phyloP scores from a whole-genome alignment of 2,329 filamentous ascomycete species.

The Colletotrichum tropicicola region DNA sequence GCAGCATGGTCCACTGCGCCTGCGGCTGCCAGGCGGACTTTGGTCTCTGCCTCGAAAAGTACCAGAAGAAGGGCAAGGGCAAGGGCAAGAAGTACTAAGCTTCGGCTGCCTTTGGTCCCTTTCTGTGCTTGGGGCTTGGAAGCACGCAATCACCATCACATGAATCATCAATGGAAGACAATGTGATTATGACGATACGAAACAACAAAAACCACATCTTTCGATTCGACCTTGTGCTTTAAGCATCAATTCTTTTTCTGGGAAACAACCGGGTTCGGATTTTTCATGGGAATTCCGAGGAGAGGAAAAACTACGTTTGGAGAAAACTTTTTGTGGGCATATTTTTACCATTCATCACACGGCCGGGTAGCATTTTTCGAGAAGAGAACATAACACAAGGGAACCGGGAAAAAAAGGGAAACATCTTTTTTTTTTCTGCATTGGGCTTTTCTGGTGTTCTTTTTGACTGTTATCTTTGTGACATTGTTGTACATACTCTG shows the following conservation, averaged over 20 bases:
- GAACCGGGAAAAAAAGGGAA: background rate
- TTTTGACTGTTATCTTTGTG: background rate
- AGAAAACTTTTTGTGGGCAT: no score
- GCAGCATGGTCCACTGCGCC: slow-evolving; percentile 44
- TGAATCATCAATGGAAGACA: background rate
- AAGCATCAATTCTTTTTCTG: no score
- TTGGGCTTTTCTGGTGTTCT: slow-evolving; percentile 16
- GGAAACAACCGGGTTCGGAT: no score
- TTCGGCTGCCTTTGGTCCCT: background rate
- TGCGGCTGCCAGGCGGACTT: slow-evolving; percentile 47
- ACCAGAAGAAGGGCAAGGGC: slow-evolving; percentile 16
- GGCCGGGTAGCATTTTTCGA: background rate
- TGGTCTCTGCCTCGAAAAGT: slow-evolving; percentile 40
- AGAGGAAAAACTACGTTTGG: no score
- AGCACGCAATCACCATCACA: background rate
- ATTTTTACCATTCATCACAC: background rate
- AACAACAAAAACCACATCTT: background rate
- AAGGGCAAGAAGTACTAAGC: background rate
- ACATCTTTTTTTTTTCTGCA: background rate
- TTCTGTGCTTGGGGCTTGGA: background rate
- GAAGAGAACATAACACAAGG: slow-evolving; percentile 1
- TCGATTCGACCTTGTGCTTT: slow-evolving; percentile 2
- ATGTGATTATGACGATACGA: slow-evolving; percentile 16
- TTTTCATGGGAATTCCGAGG: no score
- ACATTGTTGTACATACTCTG: slow-evolving; percentile 26